Evolutionary conservation across 306 rosid genomes (phyloP).

Genomic region (Citrullus amarus): DNA sequence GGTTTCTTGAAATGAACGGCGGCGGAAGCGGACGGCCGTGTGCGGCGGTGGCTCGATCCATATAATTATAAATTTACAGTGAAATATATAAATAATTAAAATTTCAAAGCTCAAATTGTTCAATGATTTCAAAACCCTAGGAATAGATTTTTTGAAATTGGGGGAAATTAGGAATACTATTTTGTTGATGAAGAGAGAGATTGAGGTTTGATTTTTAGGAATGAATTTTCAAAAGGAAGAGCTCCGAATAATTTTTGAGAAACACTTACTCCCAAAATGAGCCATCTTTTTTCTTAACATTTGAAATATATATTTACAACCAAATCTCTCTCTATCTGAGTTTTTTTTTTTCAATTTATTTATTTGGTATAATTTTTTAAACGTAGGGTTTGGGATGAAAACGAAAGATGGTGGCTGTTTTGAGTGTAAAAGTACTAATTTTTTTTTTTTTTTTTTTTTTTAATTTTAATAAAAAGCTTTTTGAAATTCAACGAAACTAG

Average conservation of each 20-base stretch:
- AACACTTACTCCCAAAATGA: not conserved
- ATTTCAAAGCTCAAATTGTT: not conserved
- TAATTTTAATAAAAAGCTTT: too few relatives aligned
- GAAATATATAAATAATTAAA: not conserved
- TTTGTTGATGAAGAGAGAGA: not conserved
- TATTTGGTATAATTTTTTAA: too few relatives aligned
- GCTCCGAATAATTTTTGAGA: not conserved
- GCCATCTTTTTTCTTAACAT: not conserved
- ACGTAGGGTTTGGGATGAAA: not conserved
- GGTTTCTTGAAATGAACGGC: conserved; percentile 69
- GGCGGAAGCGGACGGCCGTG: conserved; percentile 84
- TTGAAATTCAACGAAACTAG: too few relatives aligned
- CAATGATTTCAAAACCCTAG: not conserved
- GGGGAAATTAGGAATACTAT: not conserved
- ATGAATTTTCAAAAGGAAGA: not conserved
- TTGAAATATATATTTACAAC: not conserved
- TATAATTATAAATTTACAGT: not conserved
- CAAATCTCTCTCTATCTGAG: too few relatives aligned
- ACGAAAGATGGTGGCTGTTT: not conserved
- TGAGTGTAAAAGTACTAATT: not conserved
- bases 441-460: too few relatives aligned
- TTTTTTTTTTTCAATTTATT: too few relatives aligned
- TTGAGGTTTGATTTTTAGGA: not conserved
- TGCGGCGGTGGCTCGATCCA: conserved; percentile 86
- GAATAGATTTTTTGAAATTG: not conserved